A percentile compares a stretch with the other conserved stretches of the same genome.
Evolutionary conservation across 2,329 filamentous ascomycete genomes (phyloP).

Genomic region (Lachnellula suecica): DNA sequence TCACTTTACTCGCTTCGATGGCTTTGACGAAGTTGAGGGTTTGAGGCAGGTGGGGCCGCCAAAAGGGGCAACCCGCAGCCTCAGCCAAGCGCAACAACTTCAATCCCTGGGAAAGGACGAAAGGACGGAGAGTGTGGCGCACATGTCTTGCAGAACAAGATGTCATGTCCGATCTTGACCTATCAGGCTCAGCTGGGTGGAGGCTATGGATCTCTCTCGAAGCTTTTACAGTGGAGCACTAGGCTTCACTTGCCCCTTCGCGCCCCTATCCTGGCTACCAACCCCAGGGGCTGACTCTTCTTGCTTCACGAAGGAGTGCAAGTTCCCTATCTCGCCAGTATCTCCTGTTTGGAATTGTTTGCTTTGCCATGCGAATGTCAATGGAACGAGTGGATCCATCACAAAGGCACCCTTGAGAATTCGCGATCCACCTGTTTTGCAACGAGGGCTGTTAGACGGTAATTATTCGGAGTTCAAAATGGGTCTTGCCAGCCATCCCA

Average conservation of each 20-base stretch:
- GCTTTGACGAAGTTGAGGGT: not conserved
- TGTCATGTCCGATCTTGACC: not conserved
- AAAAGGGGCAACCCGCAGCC: not conserved
- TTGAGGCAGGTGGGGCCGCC: not conserved
- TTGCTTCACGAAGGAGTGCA: not conserved
- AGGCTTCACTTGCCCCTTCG: not conserved
- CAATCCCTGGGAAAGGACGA: not conserved
- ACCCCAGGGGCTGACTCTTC: not conserved
- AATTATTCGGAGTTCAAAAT: constrained; percentile 11
- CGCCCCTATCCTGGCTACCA: not conserved
- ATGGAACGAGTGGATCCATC: too few species aligned
- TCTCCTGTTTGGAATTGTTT: too few species aligned
- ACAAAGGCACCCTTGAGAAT: not conserved
- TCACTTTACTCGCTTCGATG: not conserved
- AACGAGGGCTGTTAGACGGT: constrained; percentile 21
- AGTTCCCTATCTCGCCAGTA: too few species aligned
- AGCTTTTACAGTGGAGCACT: not conserved
- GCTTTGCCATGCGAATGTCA: too few species aligned
- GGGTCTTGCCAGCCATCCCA: not conserved
- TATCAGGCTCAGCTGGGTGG: not conserved
- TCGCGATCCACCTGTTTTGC: constrained; percentile 11
- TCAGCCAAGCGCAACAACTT: not conserved
- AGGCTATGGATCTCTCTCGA: not conserved
- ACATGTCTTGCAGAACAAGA: not conserved
- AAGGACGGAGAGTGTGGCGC: not conserved